phyloP scores from a whole-genome alignment of 2,329 filamentous ascomycete species.

The Sporothrix phasma region DNA sequence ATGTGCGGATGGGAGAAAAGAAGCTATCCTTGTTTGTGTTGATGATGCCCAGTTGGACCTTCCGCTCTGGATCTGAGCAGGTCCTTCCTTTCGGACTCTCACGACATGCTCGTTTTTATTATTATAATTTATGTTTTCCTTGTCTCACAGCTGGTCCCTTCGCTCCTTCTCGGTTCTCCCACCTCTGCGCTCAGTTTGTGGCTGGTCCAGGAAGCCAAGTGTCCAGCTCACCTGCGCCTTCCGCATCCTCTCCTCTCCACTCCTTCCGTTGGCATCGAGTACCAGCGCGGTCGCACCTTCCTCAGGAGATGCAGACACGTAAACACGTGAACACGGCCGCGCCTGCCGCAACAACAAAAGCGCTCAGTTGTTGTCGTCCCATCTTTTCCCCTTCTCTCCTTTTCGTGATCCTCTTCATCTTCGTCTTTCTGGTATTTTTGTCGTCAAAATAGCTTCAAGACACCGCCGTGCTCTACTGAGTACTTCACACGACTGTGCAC shows the following conservation, averaged over 20 bases:
- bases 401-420: neutral
- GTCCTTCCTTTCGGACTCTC: neutral
- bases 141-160: neutral
- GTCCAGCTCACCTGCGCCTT: neutral
- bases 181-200: neutral
- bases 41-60: neutral
- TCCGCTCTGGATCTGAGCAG: neutral
- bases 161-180: neutral
- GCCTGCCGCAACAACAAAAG: too few species aligned
- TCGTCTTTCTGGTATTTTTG: neutral
- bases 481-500: neutral
- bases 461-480: neutral
- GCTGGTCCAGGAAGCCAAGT: too few species aligned
- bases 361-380: neutral
- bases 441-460: slow-evolving; percentile 12
- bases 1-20: neutral
- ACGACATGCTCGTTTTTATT: too few species aligned
- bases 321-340: neutral
- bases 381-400: neutral
- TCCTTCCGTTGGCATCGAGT: neutral
- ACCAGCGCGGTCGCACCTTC: neutral
- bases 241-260: neutral
- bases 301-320: neutral
- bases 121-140: too few species aligned
- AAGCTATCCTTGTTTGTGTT: neutral